phyloP scores from a whole-genome alignment of 495 filamentous ascomycete species.

The Podospora conica region DNA sequence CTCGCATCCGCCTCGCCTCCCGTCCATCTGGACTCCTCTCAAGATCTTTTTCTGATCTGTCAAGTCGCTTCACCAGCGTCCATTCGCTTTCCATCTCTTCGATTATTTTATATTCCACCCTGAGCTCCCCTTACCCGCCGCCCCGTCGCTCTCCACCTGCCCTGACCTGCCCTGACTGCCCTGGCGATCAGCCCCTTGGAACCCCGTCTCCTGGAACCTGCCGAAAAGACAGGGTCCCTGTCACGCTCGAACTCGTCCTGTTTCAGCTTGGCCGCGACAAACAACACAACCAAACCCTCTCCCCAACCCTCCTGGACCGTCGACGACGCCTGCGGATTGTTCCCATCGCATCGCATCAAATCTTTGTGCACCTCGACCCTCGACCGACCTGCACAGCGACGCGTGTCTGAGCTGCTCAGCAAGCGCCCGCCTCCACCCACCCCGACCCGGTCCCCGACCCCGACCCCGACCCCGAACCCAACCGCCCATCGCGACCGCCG shows the following conservation, averaged over 20 bases:
- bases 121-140: background rate
- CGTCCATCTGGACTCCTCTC: background rate
- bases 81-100: conserved; percentile 9
- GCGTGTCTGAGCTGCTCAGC: background rate
- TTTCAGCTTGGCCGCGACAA: conserved; percentile 39
- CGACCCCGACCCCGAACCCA: background rate
- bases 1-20: no score
- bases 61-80: conserved; percentile 9
- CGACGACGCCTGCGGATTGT: conserved; percentile 5
- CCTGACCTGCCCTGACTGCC: background rate
- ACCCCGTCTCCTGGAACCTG: conserved; percentile 11
- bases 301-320: conserved; percentile 24
- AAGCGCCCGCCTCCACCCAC: background rate
- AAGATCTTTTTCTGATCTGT: background rate
- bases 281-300: conserved; percentile 19
- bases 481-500: conserved; percentile 2
- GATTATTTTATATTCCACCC: conserved; percentile 1
- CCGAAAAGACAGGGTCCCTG: conserved; percentile 20
- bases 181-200: conserved; percentile 6
- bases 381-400: background rate
- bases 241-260: conserved; percentile 32
- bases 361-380: background rate
- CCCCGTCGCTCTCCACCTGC: no score
- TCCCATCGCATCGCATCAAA: conserved; percentile 8
- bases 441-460: background rate